A percentile compares a stretch with the other conserved stretches of the same genome.
Conservation (phyloP, 805 yeast genomes). For the Schwanniomyces pseudopolymorphus region DNA sequence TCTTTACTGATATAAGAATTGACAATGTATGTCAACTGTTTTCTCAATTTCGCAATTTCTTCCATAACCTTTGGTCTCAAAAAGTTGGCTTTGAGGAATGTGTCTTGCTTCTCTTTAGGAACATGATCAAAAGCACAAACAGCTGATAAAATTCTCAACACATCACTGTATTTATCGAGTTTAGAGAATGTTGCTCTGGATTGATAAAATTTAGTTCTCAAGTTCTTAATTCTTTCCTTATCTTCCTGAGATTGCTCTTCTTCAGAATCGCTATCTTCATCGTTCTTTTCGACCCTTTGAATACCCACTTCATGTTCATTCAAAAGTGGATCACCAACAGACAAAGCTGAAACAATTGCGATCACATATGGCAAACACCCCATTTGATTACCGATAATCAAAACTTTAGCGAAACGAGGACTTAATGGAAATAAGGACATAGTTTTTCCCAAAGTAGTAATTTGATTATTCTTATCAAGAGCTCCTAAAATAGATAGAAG, state of each 20-base stretch:
- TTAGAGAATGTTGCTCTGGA: conserved; percentile 61
- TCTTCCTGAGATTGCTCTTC: conserved; percentile 35
- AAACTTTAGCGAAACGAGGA: conserved; percentile 90
- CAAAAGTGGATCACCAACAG: conserved; percentile 91
- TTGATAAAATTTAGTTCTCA: conserved; percentile 54
- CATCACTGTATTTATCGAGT: conserved; percentile 76
- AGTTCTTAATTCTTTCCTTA: conserved; percentile 36
- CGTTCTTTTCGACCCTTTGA: conserved; percentile 12
- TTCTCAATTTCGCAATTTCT: conserved; percentile 78
- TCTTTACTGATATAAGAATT: conserved; percentile 62
- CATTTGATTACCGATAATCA: conserved; percentile 82
- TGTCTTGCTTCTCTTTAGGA: conserved; percentile 40
- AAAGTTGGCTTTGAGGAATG: conserved; percentile 61
- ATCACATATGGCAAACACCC: conserved; percentile 85
- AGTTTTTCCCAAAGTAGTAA: conserved; percentile 77
- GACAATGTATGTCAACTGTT: conserved; percentile 76
- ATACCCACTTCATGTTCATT: conserved; percentile 74
- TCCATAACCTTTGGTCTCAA: conserved; percentile 79
- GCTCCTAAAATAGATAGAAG: conserved; percentile 79
- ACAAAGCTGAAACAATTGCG: conserved; percentile 85
- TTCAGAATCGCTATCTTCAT: conserved; percentile 25
- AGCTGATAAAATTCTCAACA: conserved; percentile 70
- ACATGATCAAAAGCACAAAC: conserved; percentile 87
- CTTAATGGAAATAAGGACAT: conserved; percentile 92
- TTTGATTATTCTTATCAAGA: conserved; percentile 49